Percentiles rank a stretch among this genome's conserved stretches.
Conservation (phyloP, 345 rosid species). For the Linum lewisii region DNA sequence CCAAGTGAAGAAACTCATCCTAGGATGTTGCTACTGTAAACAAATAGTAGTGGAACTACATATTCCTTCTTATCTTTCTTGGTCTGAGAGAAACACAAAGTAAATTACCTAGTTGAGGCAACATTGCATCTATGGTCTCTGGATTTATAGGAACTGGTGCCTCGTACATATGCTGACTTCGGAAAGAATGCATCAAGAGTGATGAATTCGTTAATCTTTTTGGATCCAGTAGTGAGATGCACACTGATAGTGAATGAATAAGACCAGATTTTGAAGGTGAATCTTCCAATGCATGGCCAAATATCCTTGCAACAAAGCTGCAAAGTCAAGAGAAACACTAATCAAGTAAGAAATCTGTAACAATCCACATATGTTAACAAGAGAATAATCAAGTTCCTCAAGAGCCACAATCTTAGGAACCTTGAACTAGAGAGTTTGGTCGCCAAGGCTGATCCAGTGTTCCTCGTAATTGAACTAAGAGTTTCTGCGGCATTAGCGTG, state of each 20-base stretch:
- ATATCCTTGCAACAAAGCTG: slow-evolving; percentile 88
- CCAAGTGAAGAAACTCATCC: too few species aligned
- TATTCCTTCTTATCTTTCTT: too few species aligned
- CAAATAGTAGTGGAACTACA: too few species aligned
- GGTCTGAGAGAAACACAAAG: too few species aligned
- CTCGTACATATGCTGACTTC: slow-evolving; percentile 74
- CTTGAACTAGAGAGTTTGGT: slow-evolving; percentile 79
- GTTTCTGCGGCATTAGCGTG: slow-evolving; percentile 96
- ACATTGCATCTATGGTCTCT: slow-evolving; percentile 88
- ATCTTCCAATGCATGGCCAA: slow-evolving; percentile 90
- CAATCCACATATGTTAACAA: not conserved
- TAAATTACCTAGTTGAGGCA: slow-evolving; percentile 92
- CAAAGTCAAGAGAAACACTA: slow-evolving; percentile 1
- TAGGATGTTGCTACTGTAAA: too few species aligned
- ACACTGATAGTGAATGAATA: slow-evolving; percentile 91
- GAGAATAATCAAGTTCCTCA: not conserved
- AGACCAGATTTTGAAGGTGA: slow-evolving; percentile 81
- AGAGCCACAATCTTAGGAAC: slow-evolving; percentile 27
- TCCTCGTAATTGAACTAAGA: slow-evolving; percentile 83
- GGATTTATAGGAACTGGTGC: slow-evolving; percentile 62
- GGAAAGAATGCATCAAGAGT: slow-evolving; percentile 65
- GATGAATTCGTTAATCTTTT: slow-evolving; percentile 61
- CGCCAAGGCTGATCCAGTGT: slow-evolving; percentile 85
- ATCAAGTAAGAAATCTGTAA: not conserved
- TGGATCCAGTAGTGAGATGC: slow-evolving; percentile 92